phyloP scores from a whole-genome alignment of 208 protist species.

The Wallacemonas sp. region DNA sequence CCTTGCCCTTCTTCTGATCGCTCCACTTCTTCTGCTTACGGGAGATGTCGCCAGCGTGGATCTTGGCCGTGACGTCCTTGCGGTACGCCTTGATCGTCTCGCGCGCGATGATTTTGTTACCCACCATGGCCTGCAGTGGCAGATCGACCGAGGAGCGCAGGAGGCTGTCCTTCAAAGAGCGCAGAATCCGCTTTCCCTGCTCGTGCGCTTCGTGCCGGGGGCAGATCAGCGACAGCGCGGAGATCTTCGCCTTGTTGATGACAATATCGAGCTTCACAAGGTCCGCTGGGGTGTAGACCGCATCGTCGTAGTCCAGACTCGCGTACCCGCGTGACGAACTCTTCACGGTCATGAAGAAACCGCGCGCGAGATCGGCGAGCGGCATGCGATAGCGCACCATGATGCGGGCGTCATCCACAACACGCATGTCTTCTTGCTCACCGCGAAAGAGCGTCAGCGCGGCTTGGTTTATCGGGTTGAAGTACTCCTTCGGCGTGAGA shows the following conservation, averaged over 20 bases:
- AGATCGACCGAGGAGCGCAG: conserved; percentile 90
- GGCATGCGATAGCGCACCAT: conserved; percentile 90
- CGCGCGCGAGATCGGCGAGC: conserved; percentile 92
- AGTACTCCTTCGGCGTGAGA: conserved; percentile 89
- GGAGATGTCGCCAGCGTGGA: conserved; percentile 96
- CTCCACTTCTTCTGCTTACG: conserved; percentile 96
- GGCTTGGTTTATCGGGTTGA: conserved; percentile 83
- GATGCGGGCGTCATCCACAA: conserved; percentile 73
- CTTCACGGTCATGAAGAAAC: conserved; percentile 96
- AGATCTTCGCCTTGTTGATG: conserved; percentile 92
- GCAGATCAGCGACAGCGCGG: conserved; percentile 91
- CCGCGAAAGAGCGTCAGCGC: conserved; percentile 70
- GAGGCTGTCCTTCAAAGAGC: conserved; percentile 89
- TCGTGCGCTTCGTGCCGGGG: conserved; percentile 59
- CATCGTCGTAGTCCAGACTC: conserved; percentile 95
- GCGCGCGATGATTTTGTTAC: conserved; percentile 88
- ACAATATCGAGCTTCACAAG: conserved; percentile 93
- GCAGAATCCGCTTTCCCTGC: conserved; percentile 72
- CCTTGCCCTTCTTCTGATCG: conserved; percentile 98
- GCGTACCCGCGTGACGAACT: conserved; percentile 92
- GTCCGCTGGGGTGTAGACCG: conserved; percentile 83
- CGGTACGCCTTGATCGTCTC: conserved; percentile 93
- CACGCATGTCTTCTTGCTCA: conserved; percentile 69
- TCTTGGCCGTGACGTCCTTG: conserved; percentile 95
- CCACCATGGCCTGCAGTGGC: conserved; percentile 90